Evolutionary conservation across 2,329 filamentous ascomycete genomes (phyloP).

Genomic region (Monosporascus sp.): DNA sequence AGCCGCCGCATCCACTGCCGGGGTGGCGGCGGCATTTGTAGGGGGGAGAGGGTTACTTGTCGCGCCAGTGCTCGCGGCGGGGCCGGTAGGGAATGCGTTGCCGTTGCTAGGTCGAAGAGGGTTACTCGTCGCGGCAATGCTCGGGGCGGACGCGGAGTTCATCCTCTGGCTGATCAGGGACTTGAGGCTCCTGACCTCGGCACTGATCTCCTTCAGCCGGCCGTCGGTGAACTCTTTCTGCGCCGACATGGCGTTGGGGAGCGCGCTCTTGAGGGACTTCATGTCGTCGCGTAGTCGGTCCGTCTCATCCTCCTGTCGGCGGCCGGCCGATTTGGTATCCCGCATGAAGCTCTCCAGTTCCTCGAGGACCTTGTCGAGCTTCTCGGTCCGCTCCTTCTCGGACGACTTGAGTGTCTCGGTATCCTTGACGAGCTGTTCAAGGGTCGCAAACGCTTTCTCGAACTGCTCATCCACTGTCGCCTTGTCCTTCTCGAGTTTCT

Average conservation of each 20-base stretch:
- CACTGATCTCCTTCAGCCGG: constrained; percentile 76
- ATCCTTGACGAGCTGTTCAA: constrained; percentile 88
- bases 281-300: constrained; percentile 84
- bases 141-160: constrained; percentile 23
- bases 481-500: constrained; percentile 92
- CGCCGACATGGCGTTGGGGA: constrained; percentile 82
- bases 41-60: constrained; percentile 1
- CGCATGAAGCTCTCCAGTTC: constrained; percentile 80
- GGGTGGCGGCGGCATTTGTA: constrained; percentile 12
- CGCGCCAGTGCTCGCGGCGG: background rate
- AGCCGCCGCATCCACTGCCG: constrained; percentile 14
- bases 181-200: constrained; percentile 88
- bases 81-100: constrained; percentile 4
- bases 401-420: constrained; percentile 82
- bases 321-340: constrained; percentile 75
- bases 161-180: constrained; percentile 68
- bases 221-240: constrained; percentile 81
- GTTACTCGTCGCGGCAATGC: constrained; percentile 6
- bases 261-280: constrained; percentile 70
- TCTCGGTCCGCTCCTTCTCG: constrained; percentile 77
- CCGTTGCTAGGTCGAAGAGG: constrained; percentile 11
- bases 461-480: constrained; percentile 88
- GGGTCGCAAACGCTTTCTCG: constrained; percentile 80
- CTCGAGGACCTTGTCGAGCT: constrained; percentile 71
- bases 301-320: constrained; percentile 80